phyloP scores from a whole-genome alignment of 768 basidiomycete species.

The Boletus reticulatus region DNA sequence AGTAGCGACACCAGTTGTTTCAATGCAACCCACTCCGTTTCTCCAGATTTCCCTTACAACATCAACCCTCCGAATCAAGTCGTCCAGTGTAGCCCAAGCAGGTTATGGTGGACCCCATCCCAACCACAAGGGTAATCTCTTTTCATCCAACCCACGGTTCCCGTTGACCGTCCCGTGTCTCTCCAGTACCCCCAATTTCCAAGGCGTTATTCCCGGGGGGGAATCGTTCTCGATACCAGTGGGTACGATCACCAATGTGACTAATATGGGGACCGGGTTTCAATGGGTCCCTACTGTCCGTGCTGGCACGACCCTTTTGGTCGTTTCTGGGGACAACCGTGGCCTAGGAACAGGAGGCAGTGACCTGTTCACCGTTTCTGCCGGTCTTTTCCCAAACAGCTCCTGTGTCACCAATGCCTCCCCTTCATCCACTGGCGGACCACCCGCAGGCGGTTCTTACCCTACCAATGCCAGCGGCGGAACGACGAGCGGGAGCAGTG shows the following conservation, averaged over 20 bases:
- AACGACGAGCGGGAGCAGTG: slow-evolving; percentile 26
- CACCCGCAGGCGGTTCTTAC: slow-evolving; percentile 71
- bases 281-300: slow-evolving; percentile 64
- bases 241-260: slow-evolving; percentile 42
- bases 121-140: slow-evolving; percentile 51
- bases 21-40: slow-evolving; percentile 44
- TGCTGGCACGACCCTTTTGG: slow-evolving; percentile 60
- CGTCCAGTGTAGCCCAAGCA: slow-evolving; percentile 59
- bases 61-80: slow-evolving; percentile 62
- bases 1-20: slow-evolving; percentile 62
- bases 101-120: slow-evolving; percentile 62
- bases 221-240: slow-evolving; percentile 66
- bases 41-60: slow-evolving; percentile 56
- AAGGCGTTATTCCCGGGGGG: slow-evolving; percentile 78
- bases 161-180: background rate
- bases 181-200: slow-evolving; percentile 54
- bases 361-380: slow-evolving; percentile 50
- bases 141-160: background rate
- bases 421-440: slow-evolving; percentile 75
- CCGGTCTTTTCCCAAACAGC: slow-evolving; percentile 45
- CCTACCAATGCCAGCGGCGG: slow-evolving; percentile 51
- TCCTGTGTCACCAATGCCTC: slow-evolving; percentile 58
- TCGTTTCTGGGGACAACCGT: slow-evolving; percentile 65
- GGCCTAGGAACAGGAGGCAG: slow-evolving; percentile 73
- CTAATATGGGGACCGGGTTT: slow-evolving; percentile 58